Conservation (phyloP, 1,284 basidiomycete genomes). For the Tilletia caries region DNA sequence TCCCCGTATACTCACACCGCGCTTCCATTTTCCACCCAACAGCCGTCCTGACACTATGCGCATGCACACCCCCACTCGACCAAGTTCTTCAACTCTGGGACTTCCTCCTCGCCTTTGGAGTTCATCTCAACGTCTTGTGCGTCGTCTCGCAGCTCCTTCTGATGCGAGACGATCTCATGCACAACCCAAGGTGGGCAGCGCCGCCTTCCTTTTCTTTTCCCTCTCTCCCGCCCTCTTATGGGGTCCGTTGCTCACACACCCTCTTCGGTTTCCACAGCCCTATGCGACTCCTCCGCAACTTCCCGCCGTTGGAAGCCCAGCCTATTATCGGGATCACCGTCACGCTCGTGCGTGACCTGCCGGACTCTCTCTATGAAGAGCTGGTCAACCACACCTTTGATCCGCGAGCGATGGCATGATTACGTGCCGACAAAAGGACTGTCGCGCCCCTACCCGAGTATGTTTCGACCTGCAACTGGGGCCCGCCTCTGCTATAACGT, state of each 20-base stretch:
- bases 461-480: too few relatives aligned
- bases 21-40: constrained; percentile 14
- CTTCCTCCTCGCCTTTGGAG: constrained; percentile 90
- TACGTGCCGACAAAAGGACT: too few relatives aligned
- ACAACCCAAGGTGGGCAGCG: constrained; percentile 67
- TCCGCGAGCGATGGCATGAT: constrained; percentile 6
- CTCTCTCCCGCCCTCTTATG: too few relatives aligned
- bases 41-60: constrained; percentile 92
- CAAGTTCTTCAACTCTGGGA: constrained; percentile 95
- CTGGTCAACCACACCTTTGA: constrained; percentile 32
- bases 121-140: constrained; percentile 90
- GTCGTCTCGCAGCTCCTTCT: constrained; percentile 89
- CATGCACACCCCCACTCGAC: constrained; percentile 90
- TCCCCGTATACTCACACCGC: too few relatives aligned
- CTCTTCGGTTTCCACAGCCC: constrained; percentile 61
- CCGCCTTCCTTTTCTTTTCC: neutral
- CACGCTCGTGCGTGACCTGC: constrained; percentile 84
- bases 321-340: constrained; percentile 87
- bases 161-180: constrained; percentile 83
- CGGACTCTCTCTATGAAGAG: constrained; percentile 58
- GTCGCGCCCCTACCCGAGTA: too few relatives aligned
- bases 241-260: too few relatives aligned
- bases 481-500: too few relatives aligned
- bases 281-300: constrained; percentile 89
- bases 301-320: constrained; percentile 81